These are phyloP conservation scores for Platismatia glauca DNA, from an alignment of 495 filamentous ascomycete genomes.

Conservation along the genomic window DNA sequence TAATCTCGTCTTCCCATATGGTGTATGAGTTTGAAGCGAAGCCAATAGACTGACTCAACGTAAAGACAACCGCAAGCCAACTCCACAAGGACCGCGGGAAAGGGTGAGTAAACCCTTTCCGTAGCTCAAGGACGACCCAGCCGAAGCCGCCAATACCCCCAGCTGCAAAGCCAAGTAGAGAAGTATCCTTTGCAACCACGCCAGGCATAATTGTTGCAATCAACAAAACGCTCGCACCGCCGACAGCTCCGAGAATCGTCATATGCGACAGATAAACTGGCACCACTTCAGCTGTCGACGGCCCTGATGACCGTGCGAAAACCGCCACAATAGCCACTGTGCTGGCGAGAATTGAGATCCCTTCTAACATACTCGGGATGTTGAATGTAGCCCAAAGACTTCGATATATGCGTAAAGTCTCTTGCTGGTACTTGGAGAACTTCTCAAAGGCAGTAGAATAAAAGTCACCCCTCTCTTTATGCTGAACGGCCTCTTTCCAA, in stretches of 20 bases:
- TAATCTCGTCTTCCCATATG: constrained; percentile 95
- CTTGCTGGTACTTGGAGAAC: constrained; percentile 64
- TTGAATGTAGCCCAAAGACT: constrained; percentile 87
- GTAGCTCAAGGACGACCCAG: constrained; percentile 44
- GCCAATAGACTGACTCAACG: constrained; percentile 70
- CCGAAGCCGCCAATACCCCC: constrained; percentile 56
- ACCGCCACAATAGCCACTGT: constrained; percentile 58
- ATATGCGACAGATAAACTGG: constrained; percentile 39
- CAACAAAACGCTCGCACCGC: constrained; percentile 35
- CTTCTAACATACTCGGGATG: constrained; percentile 70
- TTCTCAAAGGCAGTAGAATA: constrained; percentile 43
- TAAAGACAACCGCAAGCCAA: constrained; percentile 73
- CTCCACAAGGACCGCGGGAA: constrained; percentile 80
- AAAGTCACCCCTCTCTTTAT: constrained; percentile 29
- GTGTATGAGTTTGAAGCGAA: constrained; percentile 98
- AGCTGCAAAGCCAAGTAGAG: constrained; percentile 43
- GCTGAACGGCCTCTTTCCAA: constrained; percentile 36
- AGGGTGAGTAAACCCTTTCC: constrained; percentile 40
- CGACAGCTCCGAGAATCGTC: constrained; percentile 30
- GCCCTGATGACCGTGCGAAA: constrained; percentile 55
- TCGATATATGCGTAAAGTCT: constrained; percentile 73
- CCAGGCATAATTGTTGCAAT: constrained; percentile 28
- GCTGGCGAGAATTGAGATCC: constrained; percentile 59
- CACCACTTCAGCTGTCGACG: constrained; percentile 45
- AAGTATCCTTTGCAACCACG: constrained; percentile 26